Base-by-base conservation (phyloP, 257 asterid species). In the Nicotiana benthamiana region DNA sequence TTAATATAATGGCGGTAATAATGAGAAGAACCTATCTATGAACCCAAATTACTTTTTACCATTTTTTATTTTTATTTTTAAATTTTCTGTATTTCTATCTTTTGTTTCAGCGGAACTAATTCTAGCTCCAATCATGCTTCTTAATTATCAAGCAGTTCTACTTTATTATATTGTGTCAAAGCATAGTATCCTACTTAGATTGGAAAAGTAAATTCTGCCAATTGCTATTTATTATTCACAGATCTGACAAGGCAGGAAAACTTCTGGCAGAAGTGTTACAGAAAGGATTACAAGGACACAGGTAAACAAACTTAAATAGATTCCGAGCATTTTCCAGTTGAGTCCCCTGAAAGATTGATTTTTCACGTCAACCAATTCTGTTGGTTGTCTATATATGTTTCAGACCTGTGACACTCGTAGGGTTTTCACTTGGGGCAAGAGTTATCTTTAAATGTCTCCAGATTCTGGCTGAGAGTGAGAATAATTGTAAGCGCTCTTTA, bases 401-500 rank as follows among this genome's bases (percentile, higher is more conserved):
- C 93, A 95, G 99, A 97, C 99, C 99, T 43, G 99, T 95, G 83
- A 95, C 99, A 70, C 97, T 95, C 6, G 87, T 93, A 53, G 99
- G 99, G 68, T 95, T 93, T 88, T 95, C 99, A 9, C 98, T 95
- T 82, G 99, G 98, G 83, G 99, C 98, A 84, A 89, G 97, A 84
- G 97, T 95, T 79, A 88, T 95, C 83, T 93, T 95, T 86, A 90
- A 87, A 86, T 95, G 99, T 89, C 99, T 95, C 79, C 97, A 92
- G 89, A 48, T 84, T 79, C 88, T 95, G 88, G 90, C 97, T 80
- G 91, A 91, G 84, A 90, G 79, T 60, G 94, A 91, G 82, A 75
- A 62, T 84, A 81, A 83, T 84, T 95, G 99, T 91, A 84, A 79
- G 85, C 28, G 27, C 18, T 59, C 75, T 72, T 77, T 48, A 48